Evolutionary conservation across 208 protist genomes (phyloP), one percentile per base, ranked within the genome.

Genomic region (Leishmania aethiopica): DNA sequence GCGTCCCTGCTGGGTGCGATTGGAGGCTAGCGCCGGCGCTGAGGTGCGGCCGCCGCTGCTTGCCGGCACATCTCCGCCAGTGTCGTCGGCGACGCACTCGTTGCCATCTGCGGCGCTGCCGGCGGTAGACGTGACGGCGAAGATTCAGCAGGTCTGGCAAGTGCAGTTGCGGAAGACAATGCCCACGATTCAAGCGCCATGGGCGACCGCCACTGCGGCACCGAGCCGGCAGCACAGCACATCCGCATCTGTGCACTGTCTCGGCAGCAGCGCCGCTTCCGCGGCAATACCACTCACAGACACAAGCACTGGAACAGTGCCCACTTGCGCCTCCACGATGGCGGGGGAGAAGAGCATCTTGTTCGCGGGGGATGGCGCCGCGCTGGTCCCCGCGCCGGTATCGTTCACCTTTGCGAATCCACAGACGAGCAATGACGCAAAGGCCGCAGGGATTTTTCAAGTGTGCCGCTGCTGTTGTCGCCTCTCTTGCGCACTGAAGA

Each of bases 1-100:
- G 19, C 72, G 74, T 22, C 57, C 78, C 51, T 82, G 78, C 78
- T 86, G 82, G 78, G 60, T 82, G 3, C 77, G 62, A n/a, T 60
- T 81, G 42, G 78, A 86, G 35, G 73, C 49, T 35, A 45, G 62
- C 1, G 8, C n/a, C 28, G 47, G 17, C 25, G 66, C 55, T 32
- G 72, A 32, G n/a, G 42, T n/a, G 47, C 17, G 28, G 10, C 57
- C 75, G 15, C 57, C 28, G 37, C 37, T 76, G 57, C 17, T 35
- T 45, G 28, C 22, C n/a, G 47, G 15, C n/a, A 42, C 19, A 47
- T 57, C 3, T 15, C 37, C 8, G 5, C 57, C 75, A 32, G 8
- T 7, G 57, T 67, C 5, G 75, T 67, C 57, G 7, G 37, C 57
- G 53, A 35, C 37, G 10, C n/a, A 59, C 19, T 66, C 32, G 17